Conservation (phyloP, 169 alveolate species). For the Amoebophrya sp. region DNA sequence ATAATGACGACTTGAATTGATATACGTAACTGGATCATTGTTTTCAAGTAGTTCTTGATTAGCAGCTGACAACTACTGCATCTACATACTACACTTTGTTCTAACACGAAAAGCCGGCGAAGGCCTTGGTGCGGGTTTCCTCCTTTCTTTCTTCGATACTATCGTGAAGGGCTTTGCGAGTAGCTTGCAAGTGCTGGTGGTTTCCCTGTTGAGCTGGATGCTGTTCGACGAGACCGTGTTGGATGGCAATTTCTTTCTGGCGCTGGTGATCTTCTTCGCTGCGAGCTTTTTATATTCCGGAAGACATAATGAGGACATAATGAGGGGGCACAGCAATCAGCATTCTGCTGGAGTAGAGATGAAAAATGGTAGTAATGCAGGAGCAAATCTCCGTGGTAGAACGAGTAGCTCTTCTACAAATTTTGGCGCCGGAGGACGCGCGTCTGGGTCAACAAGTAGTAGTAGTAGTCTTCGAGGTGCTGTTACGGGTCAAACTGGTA, state of each 20-base stretch:
- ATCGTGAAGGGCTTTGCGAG: not conserved
- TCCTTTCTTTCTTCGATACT: not conserved
- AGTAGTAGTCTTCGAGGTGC: too few species aligned
- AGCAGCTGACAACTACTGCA: too few species aligned
- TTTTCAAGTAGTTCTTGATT: too few species aligned
- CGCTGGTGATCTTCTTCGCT: not conserved
- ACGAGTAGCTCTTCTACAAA: too few species aligned
- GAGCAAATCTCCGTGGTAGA: not conserved
- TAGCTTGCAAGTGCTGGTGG: slow-evolving; percentile 9
- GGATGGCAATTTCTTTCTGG: not conserved
- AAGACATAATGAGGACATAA: not conserved
- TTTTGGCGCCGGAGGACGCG: too few species aligned
- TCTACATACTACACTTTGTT: too few species aligned
- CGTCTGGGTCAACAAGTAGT: too few species aligned
- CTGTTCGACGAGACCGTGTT: not conserved
- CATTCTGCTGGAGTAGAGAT: not conserved
- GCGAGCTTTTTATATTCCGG: not conserved
- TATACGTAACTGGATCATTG: too few species aligned
- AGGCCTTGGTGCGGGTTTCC: not conserved
- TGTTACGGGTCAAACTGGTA: too few species aligned
- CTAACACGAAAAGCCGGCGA: not conserved
- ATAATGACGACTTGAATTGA: too few species aligned
- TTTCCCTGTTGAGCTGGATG: not conserved
- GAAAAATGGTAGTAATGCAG: not conserved
- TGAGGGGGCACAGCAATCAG: not conserved